A percentile compares a stretch with the other conserved stretches of the same genome.
These are phyloP conservation scores for Fusarium falciforme DNA, from an alignment of 2,329 filamentous ascomycete species.

Conservation along the genomic window DNA sequence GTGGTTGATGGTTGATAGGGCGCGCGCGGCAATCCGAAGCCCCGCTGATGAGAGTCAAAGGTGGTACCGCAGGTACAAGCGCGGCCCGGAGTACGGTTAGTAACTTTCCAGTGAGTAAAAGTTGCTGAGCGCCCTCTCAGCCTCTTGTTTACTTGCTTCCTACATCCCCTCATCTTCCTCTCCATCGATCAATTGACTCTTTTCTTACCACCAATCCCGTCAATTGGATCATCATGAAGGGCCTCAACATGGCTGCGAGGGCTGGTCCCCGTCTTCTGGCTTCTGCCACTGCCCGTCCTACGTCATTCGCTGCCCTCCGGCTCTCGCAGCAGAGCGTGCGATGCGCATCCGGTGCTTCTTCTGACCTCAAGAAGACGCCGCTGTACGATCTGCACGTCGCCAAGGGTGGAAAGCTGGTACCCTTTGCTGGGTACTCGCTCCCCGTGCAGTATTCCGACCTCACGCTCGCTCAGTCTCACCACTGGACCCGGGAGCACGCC, in stretches of 20 bases:
- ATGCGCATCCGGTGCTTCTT: constrained; percentile 45
- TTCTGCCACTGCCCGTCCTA: constrained; percentile 30
- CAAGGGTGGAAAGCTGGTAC: constrained; percentile 91
- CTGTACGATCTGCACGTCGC: constrained; percentile 83
- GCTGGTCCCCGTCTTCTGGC: constrained; percentile 45
- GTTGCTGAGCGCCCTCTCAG: constrained; percentile 19
- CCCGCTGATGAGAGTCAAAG: constrained; percentile 24
- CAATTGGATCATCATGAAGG: constrained; percentile 47
- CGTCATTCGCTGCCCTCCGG: constrained; percentile 33
- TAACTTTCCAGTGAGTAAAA: constrained; percentile 19
- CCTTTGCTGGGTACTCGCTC: constrained; percentile 95
- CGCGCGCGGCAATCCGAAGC: constrained; percentile 23
- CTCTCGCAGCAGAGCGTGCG: constrained; percentile 40
- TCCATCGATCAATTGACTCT: constrained; percentile 31
- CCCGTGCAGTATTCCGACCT: constrained; percentile 87
- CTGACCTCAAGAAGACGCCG: constrained; percentile 70
- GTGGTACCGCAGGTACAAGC: not conserved
- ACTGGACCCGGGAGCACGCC: constrained; percentile 87
- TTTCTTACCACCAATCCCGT: constrained; percentile 12
- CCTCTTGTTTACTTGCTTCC: constrained; percentile 15
- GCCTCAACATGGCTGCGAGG: constrained; percentile 46
- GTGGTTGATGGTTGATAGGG: constrained; percentile 16
- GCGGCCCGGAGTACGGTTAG: constrained; percentile 10
- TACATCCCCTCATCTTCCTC: constrained; percentile 14
- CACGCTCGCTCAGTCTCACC: constrained; percentile 85